Base-by-base conservation (phyloP, 2,329 filamentous ascomycete genomes). In the Fusarium sp. region DNA sequence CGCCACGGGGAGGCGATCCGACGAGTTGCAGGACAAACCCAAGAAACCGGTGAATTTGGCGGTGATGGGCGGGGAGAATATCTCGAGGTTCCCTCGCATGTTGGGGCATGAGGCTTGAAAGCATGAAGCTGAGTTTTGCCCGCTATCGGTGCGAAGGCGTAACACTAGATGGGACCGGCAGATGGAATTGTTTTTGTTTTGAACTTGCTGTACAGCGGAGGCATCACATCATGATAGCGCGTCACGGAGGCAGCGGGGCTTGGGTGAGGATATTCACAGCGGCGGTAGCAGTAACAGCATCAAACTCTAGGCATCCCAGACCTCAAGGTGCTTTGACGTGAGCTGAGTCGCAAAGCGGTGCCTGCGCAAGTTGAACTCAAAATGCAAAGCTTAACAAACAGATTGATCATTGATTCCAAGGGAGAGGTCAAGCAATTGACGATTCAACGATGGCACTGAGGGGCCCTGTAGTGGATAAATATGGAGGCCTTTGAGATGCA, bases 321-420 rank as follows among this genome's bases (percentile, higher is more conserved):
- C 35, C 41, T 47, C 42, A 45, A 45, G 36, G 40, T 53, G 35
- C 34, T 32, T 15, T 13, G 9, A 3, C n/a, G 34, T 25, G 11
- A 3, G 13, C 8, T 40, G 19, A 7, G 32, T 32, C 34, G 36
- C 28, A 22, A 25, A 49, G 28, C 60, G 36, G 26, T 53, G 34
- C 60, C 60, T 64, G 60, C 51, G 46, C 24, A 60, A 59, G 50
- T 36, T 52, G 44, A 65, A 64, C 46, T 53, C 61, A 49, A 64
- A 55, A 25, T 13, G 8, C 1, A 42, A 28, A 54, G 7, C 29
- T 61, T 55, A 24, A 50, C 28, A 6, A 34, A 40, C 29, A 12
- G 24, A 42, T 22, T 41, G 39, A 38, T 25, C 24, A 22, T 13
- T 40, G n/a, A 38, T 31, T 24, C n/a, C 24, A 11, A 42, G 22